Base-by-base conservation (phyloP, 768 basidiomycete species). In the Pleurotus salmoneostramineus region DNA sequence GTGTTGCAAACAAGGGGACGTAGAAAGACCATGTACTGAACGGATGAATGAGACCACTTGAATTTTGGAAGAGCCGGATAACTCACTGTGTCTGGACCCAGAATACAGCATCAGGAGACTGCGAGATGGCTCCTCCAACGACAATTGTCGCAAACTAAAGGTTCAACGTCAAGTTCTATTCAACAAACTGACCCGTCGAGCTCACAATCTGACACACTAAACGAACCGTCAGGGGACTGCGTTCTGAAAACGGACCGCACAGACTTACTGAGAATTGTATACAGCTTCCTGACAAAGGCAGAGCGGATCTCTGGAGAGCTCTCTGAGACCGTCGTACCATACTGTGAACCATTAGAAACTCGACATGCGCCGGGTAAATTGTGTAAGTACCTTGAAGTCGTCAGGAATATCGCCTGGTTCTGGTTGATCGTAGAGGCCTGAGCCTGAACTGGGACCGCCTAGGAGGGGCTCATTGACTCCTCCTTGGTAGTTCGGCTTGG, bases 271-370 rank as follows among this genome's bases (percentile, higher is more conserved):
- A 98, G 83, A 65, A 96, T 93, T 32, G 83, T 84, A 72, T 93
- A 96, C 36, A 94, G 90, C 77, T 97, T 97, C 68, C 93, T 83
- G 57, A 98, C 78, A 72, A 98, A 98, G 4, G 87, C 91, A 61
- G 84, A 81, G 54, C 93, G 79, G 66, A 98, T 89, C 65, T 93
- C 88, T 3, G 78, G 71, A 8, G 88, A 81, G 59, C 88, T 88
- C 59, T 93, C 91, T 1, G 84, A 82, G 11, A 93, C 92, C 1
- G 84, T 84, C 1, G 88, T 85, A 1, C 92, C 92, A 66, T 93
- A 93, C 91, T 92, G 58, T 21, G 14, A 15, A 15, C 49, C 34
- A 52, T 21, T 32, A 56, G 57, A 60, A 51, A 52, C 31, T 36
- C 32, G 35, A 21, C 21, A 49, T 1, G 58, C 60, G 17, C 32